Evolutionary conservation across 164 flowering plant species (phyloP).

Genomic region (Magnolia kwangsiensis): DNA sequence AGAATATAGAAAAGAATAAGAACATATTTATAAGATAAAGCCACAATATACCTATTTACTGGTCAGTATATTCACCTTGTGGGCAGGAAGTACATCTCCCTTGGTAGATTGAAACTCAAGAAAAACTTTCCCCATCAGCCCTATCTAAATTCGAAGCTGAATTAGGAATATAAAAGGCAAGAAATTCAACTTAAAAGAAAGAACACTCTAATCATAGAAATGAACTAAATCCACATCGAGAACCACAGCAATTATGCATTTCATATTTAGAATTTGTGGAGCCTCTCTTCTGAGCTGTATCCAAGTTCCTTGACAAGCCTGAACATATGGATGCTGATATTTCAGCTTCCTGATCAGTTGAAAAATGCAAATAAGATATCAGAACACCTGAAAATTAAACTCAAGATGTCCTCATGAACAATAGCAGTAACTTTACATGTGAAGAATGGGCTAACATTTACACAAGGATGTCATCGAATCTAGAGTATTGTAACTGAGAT

Average conservation of each 20-base stretch:
- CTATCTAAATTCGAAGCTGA: conserved; percentile 52
- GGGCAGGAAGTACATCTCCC: conserved; percentile 98
- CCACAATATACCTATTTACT: neutral
- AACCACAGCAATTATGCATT: conserved; percentile 93
- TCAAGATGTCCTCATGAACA: neutral
- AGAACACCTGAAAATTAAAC: neutral
- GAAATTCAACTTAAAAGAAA: neutral
- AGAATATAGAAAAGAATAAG: no score
- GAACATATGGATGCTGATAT: conserved; percentile 70
- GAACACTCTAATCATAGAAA: neutral
- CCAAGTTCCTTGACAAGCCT: conserved; percentile 64
- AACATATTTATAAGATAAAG: no score
- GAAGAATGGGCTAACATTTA: neutral
- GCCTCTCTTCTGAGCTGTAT: conserved; percentile 73
- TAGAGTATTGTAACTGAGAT: no score
- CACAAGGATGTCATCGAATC: no score
- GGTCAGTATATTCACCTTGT: conserved; percentile 52
- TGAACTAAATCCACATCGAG: neutral
- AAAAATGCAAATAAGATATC: neutral
- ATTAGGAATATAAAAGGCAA: neutral
- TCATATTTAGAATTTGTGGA: conserved; percentile 81
- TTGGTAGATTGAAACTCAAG: conserved; percentile 91
- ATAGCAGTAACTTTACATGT: neutral
- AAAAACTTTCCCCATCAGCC: conserved; percentile 88
- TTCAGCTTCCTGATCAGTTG: conserved; percentile 68